These are phyloP conservation scores for Rhizopogon sp. DNA, from an alignment of 768 basidiomycete species.

Conservation along the genomic window DNA sequence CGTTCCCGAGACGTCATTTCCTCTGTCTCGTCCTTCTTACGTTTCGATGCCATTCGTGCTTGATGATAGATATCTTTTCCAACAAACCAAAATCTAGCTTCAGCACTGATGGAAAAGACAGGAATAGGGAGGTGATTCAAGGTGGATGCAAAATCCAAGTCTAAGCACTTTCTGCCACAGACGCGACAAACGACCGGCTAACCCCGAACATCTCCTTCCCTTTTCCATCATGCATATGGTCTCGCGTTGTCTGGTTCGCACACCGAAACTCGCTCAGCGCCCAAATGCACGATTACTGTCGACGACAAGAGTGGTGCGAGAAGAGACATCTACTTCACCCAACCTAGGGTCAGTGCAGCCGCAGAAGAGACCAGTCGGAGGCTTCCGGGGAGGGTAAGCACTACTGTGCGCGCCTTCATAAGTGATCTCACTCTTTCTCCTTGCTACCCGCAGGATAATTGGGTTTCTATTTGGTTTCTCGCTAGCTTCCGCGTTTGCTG, in stretches of 20 bases:
- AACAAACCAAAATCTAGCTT: slow-evolving; percentile 9
- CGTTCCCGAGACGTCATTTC: slow-evolving; percentile 41
- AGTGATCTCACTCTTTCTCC: slow-evolving; percentile 1
- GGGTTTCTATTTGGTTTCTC: slow-evolving; percentile 91
- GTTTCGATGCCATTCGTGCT: slow-evolving; percentile 36
- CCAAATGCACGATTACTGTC: slow-evolving; percentile 35
- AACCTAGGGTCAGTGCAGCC: slow-evolving; percentile 51
- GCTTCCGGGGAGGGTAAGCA: slow-evolving; percentile 59
- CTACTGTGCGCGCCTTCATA: slow-evolving; percentile 3
- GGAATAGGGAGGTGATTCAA: slow-evolving; percentile 1
- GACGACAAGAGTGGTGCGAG: slow-evolving; percentile 37
- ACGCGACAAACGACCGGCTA: slow-evolving; percentile 12
- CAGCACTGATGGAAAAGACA: slow-evolving; percentile 12
- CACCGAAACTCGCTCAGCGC: slow-evolving; percentile 11
- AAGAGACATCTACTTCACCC: slow-evolving; percentile 35
- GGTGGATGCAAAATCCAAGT: not conserved
- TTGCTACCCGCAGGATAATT: slow-evolving; percentile 49
- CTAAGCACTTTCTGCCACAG: not conserved
- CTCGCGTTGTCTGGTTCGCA: slow-evolving; percentile 23
- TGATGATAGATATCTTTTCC: slow-evolving; percentile 1
- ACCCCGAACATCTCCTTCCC: slow-evolving; percentile 13
- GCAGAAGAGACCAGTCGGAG: slow-evolving; percentile 74
- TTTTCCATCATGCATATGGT: slow-evolving; percentile 31
- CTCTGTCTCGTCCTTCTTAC: slow-evolving; percentile 26
- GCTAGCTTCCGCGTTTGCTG: slow-evolving; percentile 78